Conservation (phyloP, 306 rosid genomes). For the Acacia confusa region DNA sequence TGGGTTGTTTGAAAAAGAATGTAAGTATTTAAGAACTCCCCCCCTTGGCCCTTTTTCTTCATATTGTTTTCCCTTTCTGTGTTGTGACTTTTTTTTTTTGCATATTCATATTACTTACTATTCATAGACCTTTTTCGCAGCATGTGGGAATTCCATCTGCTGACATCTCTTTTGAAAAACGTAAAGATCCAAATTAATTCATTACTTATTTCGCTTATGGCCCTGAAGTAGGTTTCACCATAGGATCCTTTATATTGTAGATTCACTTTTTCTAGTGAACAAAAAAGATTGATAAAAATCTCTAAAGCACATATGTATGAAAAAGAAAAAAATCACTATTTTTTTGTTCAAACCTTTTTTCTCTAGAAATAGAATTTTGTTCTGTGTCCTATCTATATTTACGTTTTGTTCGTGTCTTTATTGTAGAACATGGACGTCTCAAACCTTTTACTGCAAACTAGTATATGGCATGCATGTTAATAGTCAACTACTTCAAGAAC, state of each 20-base stretch:
- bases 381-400: neutral
- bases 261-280: neutral
- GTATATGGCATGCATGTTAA: neutral
- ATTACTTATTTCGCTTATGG: neutral
- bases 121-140: neutral
- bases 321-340: neutral
- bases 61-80: no score
- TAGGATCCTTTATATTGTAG: neutral
- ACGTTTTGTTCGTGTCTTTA: neutral
- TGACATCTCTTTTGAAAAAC: neutral
- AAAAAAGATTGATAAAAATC: neutral
- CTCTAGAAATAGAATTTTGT: neutral
- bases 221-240: neutral
- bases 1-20: no score
- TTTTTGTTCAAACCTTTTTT: neutral
- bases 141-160: neutral
- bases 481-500: neutral
- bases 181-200: neutral
- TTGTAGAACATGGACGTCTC: neutral
- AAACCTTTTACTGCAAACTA: neutral
- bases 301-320: neutral
- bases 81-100: no score
- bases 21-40: no score
- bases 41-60: no score
- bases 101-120: no score